A percentile compares a stretch with the other conserved stretches of the same genome.
Evolutionary conservation across 106 monocot genomes (phyloP).

Genomic region (Cymbidium sinense): DNA sequence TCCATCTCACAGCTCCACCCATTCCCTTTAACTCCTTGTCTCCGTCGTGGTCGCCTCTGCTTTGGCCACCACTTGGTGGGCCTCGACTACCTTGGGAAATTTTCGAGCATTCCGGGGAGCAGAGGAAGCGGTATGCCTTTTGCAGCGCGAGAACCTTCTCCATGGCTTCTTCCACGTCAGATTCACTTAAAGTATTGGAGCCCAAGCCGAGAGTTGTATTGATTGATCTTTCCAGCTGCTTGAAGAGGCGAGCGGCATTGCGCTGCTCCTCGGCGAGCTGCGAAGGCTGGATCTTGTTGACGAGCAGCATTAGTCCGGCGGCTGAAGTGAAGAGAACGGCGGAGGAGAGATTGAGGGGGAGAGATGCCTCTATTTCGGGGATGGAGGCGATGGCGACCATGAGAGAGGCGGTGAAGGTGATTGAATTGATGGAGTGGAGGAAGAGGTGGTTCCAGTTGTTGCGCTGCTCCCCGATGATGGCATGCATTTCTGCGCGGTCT

Average conservation of each 20-base stretch:
- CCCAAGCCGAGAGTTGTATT: constrained; percentile 13
- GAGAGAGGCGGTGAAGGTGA: constrained; percentile 52
- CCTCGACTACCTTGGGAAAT: constrained; percentile 54
- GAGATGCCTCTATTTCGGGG: constrained; percentile 18
- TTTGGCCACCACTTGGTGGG: constrained; percentile 79
- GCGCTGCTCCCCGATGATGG: constrained; percentile 62
- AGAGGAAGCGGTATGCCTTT: constrained; percentile 61
- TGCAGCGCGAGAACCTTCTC: constrained; percentile 66
- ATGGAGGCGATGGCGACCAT: constrained; percentile 43
- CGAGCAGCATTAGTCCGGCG: constrained; percentile 8
- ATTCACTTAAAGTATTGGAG: constrained; percentile 1
- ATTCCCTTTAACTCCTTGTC: constrained; percentile 2
- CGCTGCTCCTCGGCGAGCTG: constrained; percentile 91
- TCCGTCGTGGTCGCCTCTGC: background rate
- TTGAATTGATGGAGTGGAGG: constrained; percentile 57
- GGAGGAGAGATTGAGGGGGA: constrained; percentile 23
- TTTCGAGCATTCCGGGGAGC: constrained; percentile 60
- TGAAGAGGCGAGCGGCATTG: constrained; percentile 68
- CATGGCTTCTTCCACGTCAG: constrained; percentile 44
- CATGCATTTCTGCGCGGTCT: constrained; percentile 76
- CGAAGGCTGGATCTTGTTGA: constrained; percentile 84
- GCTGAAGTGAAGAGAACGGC: constrained; percentile 3
- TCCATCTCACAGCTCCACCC: constrained; percentile 55
- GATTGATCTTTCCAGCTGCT: constrained; percentile 52
- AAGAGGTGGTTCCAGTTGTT: constrained; percentile 78